Conservation (phyloP, 805 yeast species). For the Saccharomycopsis babjevae region DNA sequence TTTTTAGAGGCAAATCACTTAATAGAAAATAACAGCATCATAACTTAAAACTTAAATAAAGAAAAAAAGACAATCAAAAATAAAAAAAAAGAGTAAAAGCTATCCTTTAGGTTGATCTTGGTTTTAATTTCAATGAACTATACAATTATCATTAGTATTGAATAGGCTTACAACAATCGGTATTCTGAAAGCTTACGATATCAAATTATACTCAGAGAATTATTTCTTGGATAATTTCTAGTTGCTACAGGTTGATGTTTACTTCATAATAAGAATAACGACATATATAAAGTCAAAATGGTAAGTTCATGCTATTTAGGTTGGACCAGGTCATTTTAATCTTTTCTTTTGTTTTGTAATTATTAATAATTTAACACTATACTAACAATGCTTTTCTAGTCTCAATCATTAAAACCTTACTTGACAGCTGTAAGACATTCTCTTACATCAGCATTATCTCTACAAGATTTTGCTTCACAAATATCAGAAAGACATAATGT, state of each 20-base stretch:
- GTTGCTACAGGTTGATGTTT: too few relatives aligned
- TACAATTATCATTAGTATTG: too few relatives aligned
- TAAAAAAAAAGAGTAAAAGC: background rate
- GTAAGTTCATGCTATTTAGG: background rate
- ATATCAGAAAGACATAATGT: constrained; percentile 93
- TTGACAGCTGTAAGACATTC: constrained; percentile 89
- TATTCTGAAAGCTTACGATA: too few relatives aligned
- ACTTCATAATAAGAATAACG: background rate
- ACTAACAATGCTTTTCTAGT: constrained; percentile 33
- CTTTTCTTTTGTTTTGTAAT: background rate
- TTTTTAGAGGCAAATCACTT: background rate
- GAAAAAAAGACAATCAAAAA: background rate
- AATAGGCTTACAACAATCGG: too few relatives aligned
- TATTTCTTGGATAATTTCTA: too few relatives aligned
- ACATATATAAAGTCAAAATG: background rate
- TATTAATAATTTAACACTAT: background rate
- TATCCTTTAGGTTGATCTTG: background rate
- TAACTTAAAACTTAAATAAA: background rate
- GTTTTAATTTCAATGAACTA: too few relatives aligned
- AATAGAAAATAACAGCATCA: background rate
- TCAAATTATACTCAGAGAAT: too few relatives aligned
- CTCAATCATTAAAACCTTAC: constrained; percentile 95
- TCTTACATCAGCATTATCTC: constrained; percentile 83
- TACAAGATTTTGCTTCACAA: constrained; percentile 91
- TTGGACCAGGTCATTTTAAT: background rate